These are phyloP conservation scores for Neurospora sp. DNA, from an alignment of 2,329 filamentous ascomycete genomes.

Conservation along the genomic window DNA sequence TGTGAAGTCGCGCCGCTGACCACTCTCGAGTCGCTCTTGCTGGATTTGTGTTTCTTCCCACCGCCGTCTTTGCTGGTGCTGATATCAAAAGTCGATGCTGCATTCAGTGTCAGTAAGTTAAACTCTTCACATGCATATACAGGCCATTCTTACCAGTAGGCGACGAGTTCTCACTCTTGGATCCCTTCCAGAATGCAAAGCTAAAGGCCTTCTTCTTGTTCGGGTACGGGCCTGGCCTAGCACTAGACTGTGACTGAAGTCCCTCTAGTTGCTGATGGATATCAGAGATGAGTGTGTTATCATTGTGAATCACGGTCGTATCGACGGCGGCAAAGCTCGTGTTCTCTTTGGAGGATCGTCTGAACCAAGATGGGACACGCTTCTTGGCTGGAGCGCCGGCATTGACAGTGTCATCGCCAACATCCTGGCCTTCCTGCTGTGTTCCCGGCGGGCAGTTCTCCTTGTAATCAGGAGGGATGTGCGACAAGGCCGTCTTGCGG, in stretches of 20 bases:
- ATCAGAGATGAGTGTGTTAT: not conserved
- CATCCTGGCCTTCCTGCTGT: not conserved
- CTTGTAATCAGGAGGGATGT: not conserved
- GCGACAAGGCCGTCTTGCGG: not conserved
- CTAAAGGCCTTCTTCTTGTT: constrained; percentile 41
- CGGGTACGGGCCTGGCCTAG: constrained; percentile 17
- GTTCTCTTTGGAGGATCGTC: constrained; percentile 33
- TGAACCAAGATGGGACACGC: constrained; percentile 44
- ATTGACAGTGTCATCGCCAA: constrained; percentile 8
- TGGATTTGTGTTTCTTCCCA: constrained; percentile 14
- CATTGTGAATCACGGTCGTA: not conserved
- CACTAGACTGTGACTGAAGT: constrained; percentile 6
- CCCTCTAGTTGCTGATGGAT: not conserved
- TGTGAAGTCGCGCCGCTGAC: constrained; percentile 14
- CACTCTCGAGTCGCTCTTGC: constrained; percentile 13
- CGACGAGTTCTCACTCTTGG: constrained; percentile 33
- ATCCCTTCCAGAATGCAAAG: constrained; percentile 46
- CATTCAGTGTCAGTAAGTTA: not conserved
- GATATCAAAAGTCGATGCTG: constrained; percentile 11
- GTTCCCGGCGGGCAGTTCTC: not conserved
- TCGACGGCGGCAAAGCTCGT: constrained; percentile 2
- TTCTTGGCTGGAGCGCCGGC: constrained; percentile 24
- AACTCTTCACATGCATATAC: not conserved
- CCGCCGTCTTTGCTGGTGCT: constrained; percentile 18
- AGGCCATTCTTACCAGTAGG: constrained; percentile 30